Evolutionary conservation across 2,329 filamentous ascomycete species (phyloP), one percentile per base, ranked within the genome.

Genomic region (Fusarium sp.): DNA sequence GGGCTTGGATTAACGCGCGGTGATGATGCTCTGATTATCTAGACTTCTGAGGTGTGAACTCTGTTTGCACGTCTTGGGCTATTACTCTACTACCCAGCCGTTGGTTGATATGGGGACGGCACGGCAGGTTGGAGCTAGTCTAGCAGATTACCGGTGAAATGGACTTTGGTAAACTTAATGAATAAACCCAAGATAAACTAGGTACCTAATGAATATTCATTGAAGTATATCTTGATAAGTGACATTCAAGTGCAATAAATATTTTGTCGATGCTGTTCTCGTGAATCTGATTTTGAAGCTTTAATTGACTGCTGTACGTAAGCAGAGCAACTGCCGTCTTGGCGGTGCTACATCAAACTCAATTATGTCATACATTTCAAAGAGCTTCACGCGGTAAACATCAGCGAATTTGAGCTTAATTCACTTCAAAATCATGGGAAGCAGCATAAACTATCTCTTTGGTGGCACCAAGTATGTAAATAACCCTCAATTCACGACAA

Each of bases 401-500:
- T 34, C 41, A 50, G 18, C 26, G 16, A 58, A 45, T 53, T 53
- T 51, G 42, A 37, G 37, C 30, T 56, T 42, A 21, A 25, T 41
- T 58, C 28, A 62, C 12, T 7, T 12, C 6, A 34, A 37, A 57
- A 43, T n/a, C 39, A 74, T 74, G 60, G 53, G 59, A 9, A 55
- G 66, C 50, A 59, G 72, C 19, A 58, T 77, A 46, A 72, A 75
- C 6, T 80, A 78, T 64, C 79, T 84, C 59, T 84, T 81, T 37
- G 82, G 82, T 26, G 81, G 81, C 41, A 74, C 78, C 59, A 76
- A 74, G 82, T 83, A 74, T 23, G 43, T 19, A 10, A 46, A 23
- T 3, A 28, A 43, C 10, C 31, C 26, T 23, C 26, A 42, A 34
- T 14, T n/a, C 26, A 11, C 25, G 28, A 25, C 11, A 6, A 52